Conservation (phyloP, 257 asterid genomes). For the Nicotiana knightiana region DNA sequence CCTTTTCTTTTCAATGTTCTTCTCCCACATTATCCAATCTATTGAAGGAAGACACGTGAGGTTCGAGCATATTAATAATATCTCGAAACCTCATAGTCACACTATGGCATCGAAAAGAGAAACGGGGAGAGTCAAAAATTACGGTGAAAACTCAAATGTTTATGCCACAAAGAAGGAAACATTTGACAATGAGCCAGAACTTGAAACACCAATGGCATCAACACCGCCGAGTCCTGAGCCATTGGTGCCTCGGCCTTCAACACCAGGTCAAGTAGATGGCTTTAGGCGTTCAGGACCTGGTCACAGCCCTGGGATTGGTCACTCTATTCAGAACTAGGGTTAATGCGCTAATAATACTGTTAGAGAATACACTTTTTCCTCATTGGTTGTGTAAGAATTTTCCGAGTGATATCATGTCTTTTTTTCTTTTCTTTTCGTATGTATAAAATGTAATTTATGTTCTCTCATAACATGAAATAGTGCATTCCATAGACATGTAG, state of each 20-base stretch:
- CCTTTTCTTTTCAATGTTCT: constrained; percentile 28
- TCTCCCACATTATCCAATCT: constrained; percentile 29
- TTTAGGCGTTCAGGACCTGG: not conserved
- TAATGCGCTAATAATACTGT: too few relatives aligned
- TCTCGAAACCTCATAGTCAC: not conserved
- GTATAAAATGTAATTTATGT: too few relatives aligned
- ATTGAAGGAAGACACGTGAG: constrained; percentile 34
- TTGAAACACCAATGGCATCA: constrained; percentile 4
- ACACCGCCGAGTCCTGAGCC: constrained; percentile 23
- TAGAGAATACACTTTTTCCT: too few relatives aligned
- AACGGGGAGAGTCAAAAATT: too few relatives aligned
- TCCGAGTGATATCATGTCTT: too few relatives aligned
- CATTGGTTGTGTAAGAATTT: too few relatives aligned
- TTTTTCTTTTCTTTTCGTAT: too few relatives aligned
- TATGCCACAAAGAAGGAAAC: not conserved
- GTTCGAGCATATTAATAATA: constrained; percentile 8
- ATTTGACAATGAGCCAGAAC: constrained; percentile 10
- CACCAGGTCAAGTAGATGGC: constrained; percentile 38
- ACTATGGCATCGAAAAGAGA: not conserved
- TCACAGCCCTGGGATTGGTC: constrained; percentile 37
- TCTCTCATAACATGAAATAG: too few relatives aligned
- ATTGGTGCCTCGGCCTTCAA: constrained; percentile 16
- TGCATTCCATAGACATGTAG: too few relatives aligned
- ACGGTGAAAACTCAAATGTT: not conserved
- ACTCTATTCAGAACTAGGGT: not conserved